These are phyloP conservation scores for Boletus calvinii DNA, from an alignment of 1,284 basidiomycete genomes.

Conservation along the genomic window DNA sequence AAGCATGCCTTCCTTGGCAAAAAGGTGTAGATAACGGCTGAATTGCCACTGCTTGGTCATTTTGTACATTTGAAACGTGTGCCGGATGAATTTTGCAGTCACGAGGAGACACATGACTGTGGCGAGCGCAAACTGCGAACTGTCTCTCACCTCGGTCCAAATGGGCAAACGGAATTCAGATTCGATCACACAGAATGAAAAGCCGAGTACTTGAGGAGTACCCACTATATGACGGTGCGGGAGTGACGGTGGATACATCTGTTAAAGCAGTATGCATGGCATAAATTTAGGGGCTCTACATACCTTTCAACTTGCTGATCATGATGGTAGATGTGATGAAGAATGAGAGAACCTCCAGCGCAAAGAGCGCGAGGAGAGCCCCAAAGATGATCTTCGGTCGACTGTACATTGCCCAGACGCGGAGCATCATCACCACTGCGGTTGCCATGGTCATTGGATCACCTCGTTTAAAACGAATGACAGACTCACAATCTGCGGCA, in stretches of 20 bases:
- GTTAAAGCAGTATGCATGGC: neutral
- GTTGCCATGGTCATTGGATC: neutral
- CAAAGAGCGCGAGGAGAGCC: conserved; percentile 8
- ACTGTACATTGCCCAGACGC: conserved; percentile 14
- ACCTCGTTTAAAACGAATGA: neutral
- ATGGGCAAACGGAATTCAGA: neutral
- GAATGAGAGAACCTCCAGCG: neutral
- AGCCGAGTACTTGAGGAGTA: neutral
- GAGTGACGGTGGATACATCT: no score
- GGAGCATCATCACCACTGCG: conserved; percentile 16
- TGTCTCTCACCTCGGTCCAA: neutral
- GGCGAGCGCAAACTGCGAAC: neutral
- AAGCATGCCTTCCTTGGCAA: conserved; percentile 3
- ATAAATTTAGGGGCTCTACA: neutral
- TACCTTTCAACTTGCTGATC: neutral
- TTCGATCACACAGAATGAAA: neutral
- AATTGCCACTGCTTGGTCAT: neutral
- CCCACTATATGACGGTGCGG: neutral
- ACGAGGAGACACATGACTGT: conserved; percentile 3
- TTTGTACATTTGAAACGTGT: conserved; percentile 1
- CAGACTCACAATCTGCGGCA: conserved; percentile 11
- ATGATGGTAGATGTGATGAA: neutral
- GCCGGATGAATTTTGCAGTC: neutral
- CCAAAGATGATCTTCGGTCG: conserved; percentile 6
- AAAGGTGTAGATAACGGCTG: conserved; percentile 2